Conservation (phyloP, 148 eudicot species). For the Nyssa sinensis region DNA sequence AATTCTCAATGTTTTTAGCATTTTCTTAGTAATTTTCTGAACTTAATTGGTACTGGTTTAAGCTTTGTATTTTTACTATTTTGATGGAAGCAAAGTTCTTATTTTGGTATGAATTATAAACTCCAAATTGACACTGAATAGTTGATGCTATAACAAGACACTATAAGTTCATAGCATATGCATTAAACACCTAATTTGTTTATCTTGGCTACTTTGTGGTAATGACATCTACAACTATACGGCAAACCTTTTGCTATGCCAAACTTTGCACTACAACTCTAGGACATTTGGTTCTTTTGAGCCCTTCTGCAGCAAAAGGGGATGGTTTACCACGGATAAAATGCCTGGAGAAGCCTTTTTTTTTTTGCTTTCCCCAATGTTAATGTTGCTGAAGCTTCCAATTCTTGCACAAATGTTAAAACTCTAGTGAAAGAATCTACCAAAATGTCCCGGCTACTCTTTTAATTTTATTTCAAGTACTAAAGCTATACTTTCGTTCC, state of each 20-base stretch:
- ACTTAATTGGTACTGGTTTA: too few species aligned
- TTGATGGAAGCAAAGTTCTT: neutral
- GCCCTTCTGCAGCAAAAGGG: neutral
- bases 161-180: neutral
- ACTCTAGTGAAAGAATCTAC: too few species aligned
- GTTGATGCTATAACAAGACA: neutral
- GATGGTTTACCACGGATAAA: neutral
- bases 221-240: neutral
- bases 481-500: too few species aligned
- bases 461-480: too few species aligned
- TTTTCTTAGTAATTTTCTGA: too few species aligned
- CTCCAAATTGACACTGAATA: neutral
- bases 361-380: too few species aligned
- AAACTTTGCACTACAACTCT: neutral
- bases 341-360: neutral
- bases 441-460: too few species aligned
- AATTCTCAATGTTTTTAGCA: too few species aligned
- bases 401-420: too few species aligned
- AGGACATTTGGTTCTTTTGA: neutral
- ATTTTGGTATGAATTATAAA: neutral
- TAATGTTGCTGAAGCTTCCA: neutral
- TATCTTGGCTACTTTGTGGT: neutral
- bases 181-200: too few species aligned
- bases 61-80: too few species aligned
- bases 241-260: too few species aligned